Percentiles rank a stretch among this genome's conserved stretches.
Evolutionary conservation across 495 filamentous ascomycete species (phyloP).

Genomic region (Amniculicola lignicola): DNA sequence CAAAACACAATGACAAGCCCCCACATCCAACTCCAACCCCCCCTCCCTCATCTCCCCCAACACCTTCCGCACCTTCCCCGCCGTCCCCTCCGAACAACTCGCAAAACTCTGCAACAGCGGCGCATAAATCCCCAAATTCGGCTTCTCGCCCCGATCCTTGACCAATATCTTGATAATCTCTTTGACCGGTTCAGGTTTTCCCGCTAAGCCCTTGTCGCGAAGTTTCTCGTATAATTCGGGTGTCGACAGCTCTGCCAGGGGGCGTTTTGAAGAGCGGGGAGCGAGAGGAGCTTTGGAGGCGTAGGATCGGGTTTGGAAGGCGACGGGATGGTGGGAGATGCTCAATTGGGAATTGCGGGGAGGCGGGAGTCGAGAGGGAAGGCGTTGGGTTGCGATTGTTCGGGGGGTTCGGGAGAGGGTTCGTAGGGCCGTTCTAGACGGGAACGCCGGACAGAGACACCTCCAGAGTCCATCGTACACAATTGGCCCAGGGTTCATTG

Average conservation of each 20-base stretch:
- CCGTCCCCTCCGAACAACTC: conserved; percentile 60
- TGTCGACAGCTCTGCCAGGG: conserved; percentile 21
- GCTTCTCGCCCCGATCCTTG: conserved; percentile 57
- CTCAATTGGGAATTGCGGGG: background rate
- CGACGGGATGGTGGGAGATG: background rate
- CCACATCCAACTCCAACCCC: conserved; percentile 58
- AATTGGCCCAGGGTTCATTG: conserved; percentile 28
- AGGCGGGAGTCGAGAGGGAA: background rate
- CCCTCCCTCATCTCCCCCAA: conserved; percentile 65
- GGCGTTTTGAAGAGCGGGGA: conserved; percentile 1
- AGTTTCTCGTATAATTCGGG: conserved; percentile 49
- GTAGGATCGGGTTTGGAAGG: background rate
- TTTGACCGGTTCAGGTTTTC: conserved; percentile 36
- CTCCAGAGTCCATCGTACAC: conserved; percentile 42
- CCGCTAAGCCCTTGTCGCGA: conserved; percentile 38
- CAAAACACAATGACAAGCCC: conserved; percentile 67
- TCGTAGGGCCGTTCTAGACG: background rate
- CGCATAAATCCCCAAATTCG: conserved; percentile 66
- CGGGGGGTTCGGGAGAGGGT: background rate
- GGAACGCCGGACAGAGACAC: conserved; percentile 40
- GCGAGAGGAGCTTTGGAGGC: background rate
- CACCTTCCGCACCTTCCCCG: conserved; percentile 55
- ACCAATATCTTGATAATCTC: conserved; percentile 57
- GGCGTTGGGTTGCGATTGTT: background rate
- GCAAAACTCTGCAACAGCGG: conserved; percentile 69